phyloP scores from a whole-genome alignment of 2,329 filamentous ascomycete species.

The Aspergillus novofumigatus region DNA sequence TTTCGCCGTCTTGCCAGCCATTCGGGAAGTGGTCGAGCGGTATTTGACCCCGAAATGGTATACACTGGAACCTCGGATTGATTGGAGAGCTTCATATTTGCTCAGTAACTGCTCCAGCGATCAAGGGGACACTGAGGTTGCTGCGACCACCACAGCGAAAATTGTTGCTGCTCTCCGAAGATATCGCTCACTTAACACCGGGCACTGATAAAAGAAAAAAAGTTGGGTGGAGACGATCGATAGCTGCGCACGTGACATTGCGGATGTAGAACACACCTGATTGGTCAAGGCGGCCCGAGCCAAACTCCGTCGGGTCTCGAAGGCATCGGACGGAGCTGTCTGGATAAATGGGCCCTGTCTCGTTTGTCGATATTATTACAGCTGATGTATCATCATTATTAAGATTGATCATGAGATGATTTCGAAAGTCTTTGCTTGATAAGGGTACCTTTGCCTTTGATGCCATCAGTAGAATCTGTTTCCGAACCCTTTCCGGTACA shows the following conservation, averaged over 20 bases:
- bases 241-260: constrained; percentile 29
- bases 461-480: background rate
- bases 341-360: constrained; percentile 7
- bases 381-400: background rate
- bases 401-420: background rate
- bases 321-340: constrained; percentile 10
- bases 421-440: background rate
- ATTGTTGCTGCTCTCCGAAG: background rate
- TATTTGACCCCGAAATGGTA: constrained; percentile 87
- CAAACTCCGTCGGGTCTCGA: constrained; percentile 30
- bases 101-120: constrained; percentile 8
- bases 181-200: too few species aligned
- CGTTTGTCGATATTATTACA: constrained; percentile 1
- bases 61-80: constrained; percentile 85
- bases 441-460: background rate
- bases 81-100: constrained; percentile 50
- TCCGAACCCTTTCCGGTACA: background rate
- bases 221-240: constrained; percentile 18
- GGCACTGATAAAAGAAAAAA: constrained; percentile 26
- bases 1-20: constrained; percentile 91
- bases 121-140: constrained; percentile 6
- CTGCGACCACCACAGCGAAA: background rate
- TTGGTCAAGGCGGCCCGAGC: constrained; percentile 29
- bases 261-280: constrained; percentile 17
- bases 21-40: constrained; percentile 82